These are phyloP conservation scores for Cyclotella choctawhatcheeana DNA, from an alignment of 108 stramenopile species.

Conservation along the genomic window DNA sequence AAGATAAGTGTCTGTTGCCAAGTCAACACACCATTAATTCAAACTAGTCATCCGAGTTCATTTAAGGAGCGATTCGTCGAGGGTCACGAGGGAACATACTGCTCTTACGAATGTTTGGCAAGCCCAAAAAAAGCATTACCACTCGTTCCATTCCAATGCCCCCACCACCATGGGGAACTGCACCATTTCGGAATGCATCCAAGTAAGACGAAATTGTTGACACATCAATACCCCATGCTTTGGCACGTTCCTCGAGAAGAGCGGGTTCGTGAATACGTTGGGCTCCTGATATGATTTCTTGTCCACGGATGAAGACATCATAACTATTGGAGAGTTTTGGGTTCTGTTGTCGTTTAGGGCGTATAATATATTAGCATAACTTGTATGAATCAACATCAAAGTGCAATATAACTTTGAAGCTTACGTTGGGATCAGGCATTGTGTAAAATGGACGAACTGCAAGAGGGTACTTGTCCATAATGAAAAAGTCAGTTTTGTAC, in stretches of 20 bases:
- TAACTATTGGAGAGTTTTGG: slow-evolving; percentile 95
- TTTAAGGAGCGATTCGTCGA: slow-evolving; percentile 92
- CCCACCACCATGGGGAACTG: slow-evolving; percentile 96
- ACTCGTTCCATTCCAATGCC: slow-evolving; percentile 99
- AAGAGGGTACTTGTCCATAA: slow-evolving; percentile 99
- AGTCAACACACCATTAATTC: not conserved
- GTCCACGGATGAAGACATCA: slow-evolving; percentile 99
- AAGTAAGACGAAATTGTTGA: slow-evolving; percentile 89
- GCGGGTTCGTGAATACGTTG: slow-evolving; percentile 98
- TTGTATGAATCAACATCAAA: not conserved
- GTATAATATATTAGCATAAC: not conserved
- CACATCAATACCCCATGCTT: slow-evolving; percentile 90
- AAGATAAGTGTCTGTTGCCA: slow-evolving; percentile 1
- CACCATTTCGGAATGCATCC: slow-evolving; percentile 97
- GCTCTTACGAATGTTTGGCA: slow-evolving; percentile 97
- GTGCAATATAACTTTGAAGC: slow-evolving; percentile 9
- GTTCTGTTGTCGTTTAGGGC: slow-evolving; percentile 39
- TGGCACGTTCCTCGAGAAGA: slow-evolving; percentile 91
- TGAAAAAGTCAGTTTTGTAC: slow-evolving; percentile 99
- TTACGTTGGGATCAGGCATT: slow-evolving; percentile 94
- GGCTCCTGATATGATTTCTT: slow-evolving; percentile 99
- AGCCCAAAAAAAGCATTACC: slow-evolving; percentile 98
- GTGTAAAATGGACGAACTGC: slow-evolving; percentile 98
- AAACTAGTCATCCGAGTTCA: not conserved
- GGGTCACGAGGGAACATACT: slow-evolving; percentile 99